Conservation (phyloP, 129 eudicot species). For the sunflower (Helianthus annuus) region HanXRQr2.0-SUNRISE NC_035449.2:45390217-45390716, state of each 20-base stretch:
- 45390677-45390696: slow-evolving; percentile 52
- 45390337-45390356: slow-evolving; percentile 82
- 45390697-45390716: slow-evolving; percentile 40
- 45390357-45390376: slow-evolving; percentile 81
- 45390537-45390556: slow-evolving; percentile 39
- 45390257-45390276: slow-evolving; percentile 75
- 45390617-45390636: slow-evolving; percentile 45
- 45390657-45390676: slow-evolving; percentile 39
- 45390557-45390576: slow-evolving; percentile 36
- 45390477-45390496: slow-evolving; percentile 50
- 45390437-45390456: slow-evolving; percentile 99
- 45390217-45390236: slow-evolving; percentile 75
- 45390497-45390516: slow-evolving; percentile 53
- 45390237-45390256: slow-evolving; percentile 66
- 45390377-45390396: slow-evolving; percentile 77
- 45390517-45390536: slow-evolving; percentile 53
- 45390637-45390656: slow-evolving; percentile 41
- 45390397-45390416: slow-evolving; percentile 82
- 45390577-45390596: slow-evolving; percentile 43
- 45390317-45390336: slow-evolving; percentile 96
- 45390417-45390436: slow-evolving; percentile 95
- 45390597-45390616: slow-evolving; percentile 53
- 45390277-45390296: slow-evolving; percentile 78
- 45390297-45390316: slow-evolving; percentile 88
- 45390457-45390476: slow-evolving; percentile 56